Conservation (phyloP, 345 rosid genomes). For the Iberis pinnata region DNA sequence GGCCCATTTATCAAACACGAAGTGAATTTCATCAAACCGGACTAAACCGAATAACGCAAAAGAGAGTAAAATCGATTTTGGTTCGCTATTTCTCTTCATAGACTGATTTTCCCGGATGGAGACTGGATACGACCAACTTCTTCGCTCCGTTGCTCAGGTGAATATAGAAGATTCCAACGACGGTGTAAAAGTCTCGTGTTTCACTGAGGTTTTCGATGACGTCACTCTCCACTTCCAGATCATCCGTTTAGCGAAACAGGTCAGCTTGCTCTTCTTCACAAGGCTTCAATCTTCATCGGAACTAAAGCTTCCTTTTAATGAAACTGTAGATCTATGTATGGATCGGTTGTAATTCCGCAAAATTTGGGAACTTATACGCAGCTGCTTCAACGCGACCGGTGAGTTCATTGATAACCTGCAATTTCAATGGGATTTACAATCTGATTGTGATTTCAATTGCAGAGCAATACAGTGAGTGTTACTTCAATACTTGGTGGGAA, state of each 20-base stretch:
- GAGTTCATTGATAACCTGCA: no score
- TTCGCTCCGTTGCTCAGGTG: no score
- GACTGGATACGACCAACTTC: slow-evolving; percentile 21
- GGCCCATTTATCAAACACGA: no score
- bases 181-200: slow-evolving; percentile 48
- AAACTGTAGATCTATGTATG: slow-evolving; percentile 59
- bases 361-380: slow-evolving; percentile 68
- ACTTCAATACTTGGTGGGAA: slow-evolving; percentile 67
- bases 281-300: slow-evolving; percentile 9
- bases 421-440: no score
- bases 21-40: no score
- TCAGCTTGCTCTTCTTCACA: slow-evolving; percentile 2
- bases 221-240: slow-evolving; percentile 67
- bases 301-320: not conserved
- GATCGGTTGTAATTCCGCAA: slow-evolving; percentile 68
- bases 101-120: no score
- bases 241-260: slow-evolving; percentile 69
- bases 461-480: slow-evolving; percentile 65
- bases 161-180: not conserved
- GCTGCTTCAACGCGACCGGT: slow-evolving; percentile 66
- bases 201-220: slow-evolving; percentile 58
- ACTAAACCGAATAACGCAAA: no score
- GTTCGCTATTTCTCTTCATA: no score
- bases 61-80: no score
- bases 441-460: no score